Evolutionary conservation across 140 eudicot species (phyloP), one percentile per base, ranked within the genome.

Genomic region (Oenanthe javanica): DNA sequence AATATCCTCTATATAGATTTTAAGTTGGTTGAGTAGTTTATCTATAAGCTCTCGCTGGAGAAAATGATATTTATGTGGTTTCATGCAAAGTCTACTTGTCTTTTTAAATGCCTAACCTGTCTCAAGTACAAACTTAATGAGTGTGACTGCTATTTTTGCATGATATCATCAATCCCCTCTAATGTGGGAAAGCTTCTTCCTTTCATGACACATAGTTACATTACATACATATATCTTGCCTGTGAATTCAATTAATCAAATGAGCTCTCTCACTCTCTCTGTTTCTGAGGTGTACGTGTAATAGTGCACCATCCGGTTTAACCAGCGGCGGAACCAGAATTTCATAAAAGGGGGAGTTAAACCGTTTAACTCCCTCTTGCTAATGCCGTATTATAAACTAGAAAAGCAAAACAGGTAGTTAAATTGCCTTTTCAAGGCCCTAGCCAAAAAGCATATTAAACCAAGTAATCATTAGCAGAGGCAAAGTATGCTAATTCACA

Each of bases 381-480:
- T 5, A 19, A 18, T 55, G 64, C 64, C 9, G 19, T 18, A 5
- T 59, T 2, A 57, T 6, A n/a, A 59, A 59, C 31, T 59, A 21
- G 36, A n/a, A 59, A 59, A 59, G 16, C 69, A n/a, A 61, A 61
- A 9, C 14, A 61, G 69, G 69, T n/a, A n/a, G 69, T 21, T 61
- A 61, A n/a, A 61, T 61, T 61, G 69, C 69, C 69, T n/a, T 8
- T 61, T 61, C 69, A 61, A 61, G 69, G 69, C 69, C 69, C 69
- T 61, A n/a, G 6, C 14, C 69, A n/a, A n/a, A 21, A 61, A n/a
- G 69, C 36, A 61, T 8, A 23, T n/a, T n/a, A 61, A 25, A 61
- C 69, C 69, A 61, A 61, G 69, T 61, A n/a, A 61, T 61, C 69
- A 61, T n/a, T 19, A n/a, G 69, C 69, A 61, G 15, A 61, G 69